Conservation (phyloP, 768 basidiomycete genomes). For the Phlebiopsis flavidoalba region DNA sequence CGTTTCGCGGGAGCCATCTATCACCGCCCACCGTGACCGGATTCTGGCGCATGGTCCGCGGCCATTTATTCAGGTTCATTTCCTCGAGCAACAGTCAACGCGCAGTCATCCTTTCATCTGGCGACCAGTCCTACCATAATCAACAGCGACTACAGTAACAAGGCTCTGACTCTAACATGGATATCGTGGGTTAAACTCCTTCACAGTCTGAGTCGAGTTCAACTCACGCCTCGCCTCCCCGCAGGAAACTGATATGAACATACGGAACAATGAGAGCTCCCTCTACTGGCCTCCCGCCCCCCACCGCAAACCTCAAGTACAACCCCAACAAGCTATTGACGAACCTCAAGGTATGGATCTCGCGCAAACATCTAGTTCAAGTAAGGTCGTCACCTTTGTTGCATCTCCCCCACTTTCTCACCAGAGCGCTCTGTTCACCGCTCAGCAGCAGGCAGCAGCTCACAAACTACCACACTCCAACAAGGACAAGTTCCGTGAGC, state of each 20-base stretch:
- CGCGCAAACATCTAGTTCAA: neutral
- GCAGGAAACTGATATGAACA: conserved; percentile 18
- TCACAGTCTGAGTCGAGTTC: conserved; percentile 1
- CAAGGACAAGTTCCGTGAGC: conserved; percentile 62
- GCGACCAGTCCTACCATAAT: neutral
- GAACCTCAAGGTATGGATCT: conserved; percentile 9
- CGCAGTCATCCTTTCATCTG: neutral
- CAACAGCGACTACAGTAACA: neutral
- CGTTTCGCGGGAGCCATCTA: conserved; percentile 1
- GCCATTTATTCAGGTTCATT: conserved; percentile 5
- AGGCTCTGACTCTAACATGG: conserved; percentile 3
- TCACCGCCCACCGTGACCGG: conserved; percentile 5
- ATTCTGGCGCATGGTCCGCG: conserved; percentile 3
- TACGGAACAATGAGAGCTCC: conserved; percentile 12
- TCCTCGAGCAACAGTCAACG: conserved; percentile 5
- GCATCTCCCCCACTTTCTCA: neutral
- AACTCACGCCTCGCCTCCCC: conserved; percentile 1
- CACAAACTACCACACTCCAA: neutral
- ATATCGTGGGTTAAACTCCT: conserved; percentile 7
- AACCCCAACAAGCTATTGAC: conserved; percentile 3
- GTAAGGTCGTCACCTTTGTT: neutral
- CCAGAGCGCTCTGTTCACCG: neutral
- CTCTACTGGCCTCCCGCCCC: conserved; percentile 3
- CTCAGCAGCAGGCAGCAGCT: neutral
- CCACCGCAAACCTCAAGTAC: conserved; percentile 12